Base-by-base conservation (phyloP, 805 yeast genomes). In the Starmerella sp. region DNA sequence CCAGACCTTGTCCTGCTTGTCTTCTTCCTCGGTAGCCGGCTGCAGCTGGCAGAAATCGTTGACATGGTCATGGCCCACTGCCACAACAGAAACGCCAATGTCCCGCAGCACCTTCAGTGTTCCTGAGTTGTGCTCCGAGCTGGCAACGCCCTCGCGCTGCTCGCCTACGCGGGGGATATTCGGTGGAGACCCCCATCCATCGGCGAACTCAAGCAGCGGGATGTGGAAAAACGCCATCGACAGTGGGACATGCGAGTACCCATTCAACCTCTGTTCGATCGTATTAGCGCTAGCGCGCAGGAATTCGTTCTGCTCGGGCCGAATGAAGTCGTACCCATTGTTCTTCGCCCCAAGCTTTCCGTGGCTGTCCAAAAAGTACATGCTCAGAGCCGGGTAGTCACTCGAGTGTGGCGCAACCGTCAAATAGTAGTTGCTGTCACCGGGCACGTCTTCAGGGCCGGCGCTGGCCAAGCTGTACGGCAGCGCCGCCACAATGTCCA, bases 41-140 rank as follows among this genome's bases (percentile, higher is more conserved):
- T 72, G 84, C 51, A 75, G 69, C 56, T 86, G 69, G 69, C 98
- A 93, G 67, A 78, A 93, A 65, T 93, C 97, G 68, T 93, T 93
- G 62, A 88, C 86, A 67, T 93, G 98, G 65, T 93, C 98, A 67
- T 93, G 98, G 0, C 98, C 98, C 14, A 86, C 95, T 53, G 84
- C 75, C 0, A 82, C 79, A 0, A 86, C 87, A 34, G 78, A 72
- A 1, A 93, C 89, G 0, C 91, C 95, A 8, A 86, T 58, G n/a
- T 76, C 71, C 6, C 75, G 75, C 30, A 93, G 71, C 0, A 78
- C 70, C 7, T 75, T 70, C 52, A 88, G 72, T 51, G 84, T 84
- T 8, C 85, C 84, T 0, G 88, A 72, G 65, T 90, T 83, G 65
- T 78, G 75, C 34, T 66, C 72, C 5, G 97, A 93, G 0, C 95